phyloP scores from a whole-genome alignment of 257 asterid genomes.

The Solanum paucissectum region DNA sequence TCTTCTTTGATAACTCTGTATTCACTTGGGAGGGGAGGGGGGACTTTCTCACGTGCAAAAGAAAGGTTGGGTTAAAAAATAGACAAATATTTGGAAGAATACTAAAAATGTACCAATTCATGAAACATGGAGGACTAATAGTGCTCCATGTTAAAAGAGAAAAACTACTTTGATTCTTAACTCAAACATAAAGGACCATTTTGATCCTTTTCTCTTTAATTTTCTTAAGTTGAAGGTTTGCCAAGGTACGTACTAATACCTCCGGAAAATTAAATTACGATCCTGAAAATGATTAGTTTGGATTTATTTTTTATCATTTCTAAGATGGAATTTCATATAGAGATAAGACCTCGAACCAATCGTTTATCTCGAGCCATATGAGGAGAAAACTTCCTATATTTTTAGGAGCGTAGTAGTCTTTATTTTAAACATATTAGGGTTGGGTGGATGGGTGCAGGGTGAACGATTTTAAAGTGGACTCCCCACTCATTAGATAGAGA shows the following conservation, averaged over 20 bases:
- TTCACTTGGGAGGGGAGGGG: no score
- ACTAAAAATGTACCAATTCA: no score
- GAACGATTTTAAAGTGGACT: neutral
- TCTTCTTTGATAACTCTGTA: no score
- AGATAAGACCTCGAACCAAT: neutral
- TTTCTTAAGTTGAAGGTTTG: neutral
- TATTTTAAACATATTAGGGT: neutral
- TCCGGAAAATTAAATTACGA: neutral
- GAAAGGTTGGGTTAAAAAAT: no score
- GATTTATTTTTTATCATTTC: neutral
- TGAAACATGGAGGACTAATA: no score
- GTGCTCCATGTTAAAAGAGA: no score
- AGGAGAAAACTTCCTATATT: neutral
- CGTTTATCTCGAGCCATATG: neutral
- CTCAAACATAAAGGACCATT: no score
- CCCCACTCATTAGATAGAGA: neutral
- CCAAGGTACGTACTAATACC: neutral
- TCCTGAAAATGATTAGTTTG: neutral
- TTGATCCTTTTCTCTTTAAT: no score
- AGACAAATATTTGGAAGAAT: no score
- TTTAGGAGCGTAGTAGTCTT: neutral
- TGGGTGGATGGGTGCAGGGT: neutral
- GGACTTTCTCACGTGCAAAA: no score
- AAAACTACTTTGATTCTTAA: no score
- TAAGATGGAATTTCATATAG: neutral